Evolutionary conservation across 176 grass and related monocot genomes (phyloP).

Genomic region (Alopecurus myosuroides): DNA sequence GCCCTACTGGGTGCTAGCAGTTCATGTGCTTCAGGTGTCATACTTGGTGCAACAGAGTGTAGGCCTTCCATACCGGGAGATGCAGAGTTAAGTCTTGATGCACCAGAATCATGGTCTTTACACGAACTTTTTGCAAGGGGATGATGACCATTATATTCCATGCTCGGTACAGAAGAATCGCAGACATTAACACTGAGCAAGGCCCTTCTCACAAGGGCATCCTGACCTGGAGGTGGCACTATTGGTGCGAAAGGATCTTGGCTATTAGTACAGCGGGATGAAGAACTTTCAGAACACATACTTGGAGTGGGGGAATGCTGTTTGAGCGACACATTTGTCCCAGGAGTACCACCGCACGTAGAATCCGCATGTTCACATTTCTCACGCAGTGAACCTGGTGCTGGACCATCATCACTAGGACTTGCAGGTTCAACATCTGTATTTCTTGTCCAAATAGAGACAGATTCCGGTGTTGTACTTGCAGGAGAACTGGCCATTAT

Average conservation of each 20-base stretch:
- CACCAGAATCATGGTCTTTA: not conserved
- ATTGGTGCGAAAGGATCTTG: not conserved
- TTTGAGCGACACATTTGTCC: not conserved
- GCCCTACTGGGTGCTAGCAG: not conserved
- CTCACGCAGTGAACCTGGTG: not conserved
- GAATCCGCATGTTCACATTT: not conserved
- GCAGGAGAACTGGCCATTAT: not conserved
- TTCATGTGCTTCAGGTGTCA: not conserved
- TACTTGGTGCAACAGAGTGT: not conserved
- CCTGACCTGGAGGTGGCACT: not conserved
- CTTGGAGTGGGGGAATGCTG: not conserved
- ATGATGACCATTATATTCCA: not conserved
- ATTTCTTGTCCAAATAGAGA: not conserved
- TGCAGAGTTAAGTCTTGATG: not conserved
- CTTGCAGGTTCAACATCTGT: not conserved
- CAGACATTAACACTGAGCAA: not conserved
- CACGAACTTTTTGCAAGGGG: not conserved
- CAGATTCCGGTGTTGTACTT: not conserved
- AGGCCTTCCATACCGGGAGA: not conserved
- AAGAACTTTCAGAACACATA: conserved; percentile 4
- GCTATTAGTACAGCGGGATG: not conserved
- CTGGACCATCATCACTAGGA: not conserved
- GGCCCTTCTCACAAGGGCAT: not conserved
- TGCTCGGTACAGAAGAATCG: not conserved
- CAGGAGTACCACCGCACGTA: not conserved